Evolutionary conservation across 768 basidiomycete species (phyloP).

Genomic region (Mycena belliarum): DNA sequence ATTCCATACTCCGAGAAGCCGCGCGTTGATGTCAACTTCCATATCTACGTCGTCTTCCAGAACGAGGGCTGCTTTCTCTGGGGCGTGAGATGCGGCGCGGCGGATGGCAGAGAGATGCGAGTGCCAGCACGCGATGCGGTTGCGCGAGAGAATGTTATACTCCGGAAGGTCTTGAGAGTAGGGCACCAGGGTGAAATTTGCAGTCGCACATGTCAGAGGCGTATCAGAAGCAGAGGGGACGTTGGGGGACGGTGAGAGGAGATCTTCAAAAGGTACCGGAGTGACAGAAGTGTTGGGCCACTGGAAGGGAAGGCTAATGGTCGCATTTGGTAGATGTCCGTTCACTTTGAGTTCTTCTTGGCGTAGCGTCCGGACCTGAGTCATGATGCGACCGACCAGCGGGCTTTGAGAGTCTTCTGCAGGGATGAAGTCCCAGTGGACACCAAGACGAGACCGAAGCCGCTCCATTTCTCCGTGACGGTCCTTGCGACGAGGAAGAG

Average conservation of each 20-base stretch:
- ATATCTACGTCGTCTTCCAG: conserved; percentile 82
- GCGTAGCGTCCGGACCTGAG: conserved; percentile 10
- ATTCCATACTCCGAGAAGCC: conserved; percentile 26
- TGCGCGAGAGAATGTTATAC: conserved; percentile 54
- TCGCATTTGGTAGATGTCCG: neutral
- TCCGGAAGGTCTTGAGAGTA: conserved; percentile 40
- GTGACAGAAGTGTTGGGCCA: conserved; percentile 30
- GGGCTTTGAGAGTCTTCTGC: conserved; percentile 31
- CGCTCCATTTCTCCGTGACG: conserved; percentile 59
- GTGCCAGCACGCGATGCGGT: conserved; percentile 71
- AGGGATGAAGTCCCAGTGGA: conserved; percentile 57
- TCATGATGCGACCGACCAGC: conserved; percentile 8
- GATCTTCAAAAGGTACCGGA: neutral
- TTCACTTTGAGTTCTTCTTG: neutral
- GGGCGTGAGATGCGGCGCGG: conserved; percentile 16
- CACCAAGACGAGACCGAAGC: conserved; percentile 44
- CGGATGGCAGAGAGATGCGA: conserved; percentile 62
- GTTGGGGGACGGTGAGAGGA: neutral
- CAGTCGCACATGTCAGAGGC: conserved; percentile 44
- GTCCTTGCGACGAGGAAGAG: conserved; percentile 57
- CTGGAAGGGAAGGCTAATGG: conserved; percentile 24
- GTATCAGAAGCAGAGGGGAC: conserved; percentile 4
- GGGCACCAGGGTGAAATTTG: conserved; percentile 38
- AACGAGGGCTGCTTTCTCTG: conserved; percentile 48
- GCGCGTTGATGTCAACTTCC: conserved; percentile 57